Evolutionary conservation across 1,284 basidiomycete genomes (phyloP), one percentile per base, ranked within the genome.

Genomic region (Sanghuangporus sanghuang): DNA sequence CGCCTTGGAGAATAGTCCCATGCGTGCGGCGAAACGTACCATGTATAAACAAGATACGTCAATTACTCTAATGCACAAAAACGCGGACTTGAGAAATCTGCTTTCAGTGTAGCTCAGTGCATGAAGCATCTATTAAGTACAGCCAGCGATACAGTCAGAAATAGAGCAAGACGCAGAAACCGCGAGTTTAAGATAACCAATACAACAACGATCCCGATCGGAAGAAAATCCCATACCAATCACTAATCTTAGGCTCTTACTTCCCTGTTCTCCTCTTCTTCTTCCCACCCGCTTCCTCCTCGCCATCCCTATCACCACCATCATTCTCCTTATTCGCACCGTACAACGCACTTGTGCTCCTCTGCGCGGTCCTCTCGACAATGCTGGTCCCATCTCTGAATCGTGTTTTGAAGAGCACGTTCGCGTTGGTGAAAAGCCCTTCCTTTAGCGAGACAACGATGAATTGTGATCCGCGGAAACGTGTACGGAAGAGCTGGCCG

Each of bases 381-480:
- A 96, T 82, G 58, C 89, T 93, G 4, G 95, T 97, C 4, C 95
- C 95, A 72, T 98, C 95, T 53, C 93, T 81, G 80, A 98, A 97
- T 64, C 90, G 81, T 35, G 96, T 93, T 55, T 90, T 84, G 83
- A 98, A 99, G 56, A 99, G 79, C 18, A 98, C 96, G 70, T 98
- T 99, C 32, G 96, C 97, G 71, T 99, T 98, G 11, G 93, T 96
- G 78, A 99, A 99, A 60, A 97, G 79, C 2, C 96, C 96, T 72
- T 99, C 97, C 76, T 99, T 99, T 65, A 99, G 81, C 46, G 91
- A 95, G 61, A 99, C 96, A 57, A 99, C 97, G 72, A 98, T 98
- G 76, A 99, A 98, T 74, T 98, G 96, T 18, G 90, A 92, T 54
- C 96, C 96, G 75, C 94, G 94, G 84, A 99, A 99, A n/a, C 97